Evolutionary conservation across 177 flowering plant species (phyloP), one percentile per base, ranked within the genome.

Genomic region (Vitis hybrid): DNA sequence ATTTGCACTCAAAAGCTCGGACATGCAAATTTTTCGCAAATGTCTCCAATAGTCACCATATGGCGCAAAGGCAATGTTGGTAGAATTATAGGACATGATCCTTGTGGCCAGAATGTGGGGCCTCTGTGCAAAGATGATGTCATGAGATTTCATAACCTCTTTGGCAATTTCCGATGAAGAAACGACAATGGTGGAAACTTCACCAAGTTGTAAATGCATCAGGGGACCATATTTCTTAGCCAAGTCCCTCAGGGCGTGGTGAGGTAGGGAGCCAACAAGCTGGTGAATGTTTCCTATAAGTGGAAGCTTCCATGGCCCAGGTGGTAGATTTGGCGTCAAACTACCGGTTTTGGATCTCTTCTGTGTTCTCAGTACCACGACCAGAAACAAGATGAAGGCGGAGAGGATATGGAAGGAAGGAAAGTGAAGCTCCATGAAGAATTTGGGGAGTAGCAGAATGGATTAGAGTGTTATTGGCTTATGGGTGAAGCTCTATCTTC

Each of bases 11-110:
- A 82, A 21, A 11, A 79, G 68, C 72, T 79, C 79, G 0, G 21
- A 1, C 0, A 50, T 63, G 62, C 76, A 74, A 3, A 75, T 62
- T 60, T 57, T 75, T 0, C 85, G 63, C 18, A 82, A 24, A 52
- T 80, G 73, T 55, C 81, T 70, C 85, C 85, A 82, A 19, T 78
- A 78, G 1, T 75, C 73, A 3, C 85, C 83, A 18, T 75, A 77
- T 0, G 80, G 76, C 2, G 85, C 24, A 56, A 80, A 78, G 0
- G 59, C 71, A 3, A 82, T 62, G 70, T 68, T 58, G 5, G 62
- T 64, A 7, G 30, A 73, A 32, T 72, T 62, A 21, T 80, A 72
- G 9, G 50, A 14, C 1, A 70, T 32, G 13, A 70, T 57, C 3
- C 46, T 11, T 1, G 66, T 10, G 6, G 66, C 60, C 16, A 67